Percentiles rank a stretch among this genome's conserved stretches.
Conservation (phyloP, 2,329 filamentous ascomycete species). For the Alternaria postmessia region DNA sequence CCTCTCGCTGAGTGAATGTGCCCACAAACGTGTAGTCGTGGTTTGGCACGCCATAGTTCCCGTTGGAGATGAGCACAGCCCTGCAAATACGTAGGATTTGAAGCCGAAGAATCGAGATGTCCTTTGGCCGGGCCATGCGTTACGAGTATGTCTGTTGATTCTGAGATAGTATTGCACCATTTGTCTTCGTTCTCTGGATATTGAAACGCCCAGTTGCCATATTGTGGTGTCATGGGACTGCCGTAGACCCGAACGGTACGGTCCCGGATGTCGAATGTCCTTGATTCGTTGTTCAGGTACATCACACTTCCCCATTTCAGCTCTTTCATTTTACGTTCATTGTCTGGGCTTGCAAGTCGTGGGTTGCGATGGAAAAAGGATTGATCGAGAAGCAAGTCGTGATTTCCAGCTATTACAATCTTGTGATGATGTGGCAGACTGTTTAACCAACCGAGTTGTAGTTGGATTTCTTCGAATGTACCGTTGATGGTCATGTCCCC, state of each 20-base stretch:
- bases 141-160: conserved; percentile 75
- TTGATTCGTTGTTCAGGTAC: not conserved
- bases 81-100: conserved; percentile 39
- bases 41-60: conserved; percentile 74
- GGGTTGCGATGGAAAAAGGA: conserved; percentile 27
- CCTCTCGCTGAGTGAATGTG: conserved; percentile 81
- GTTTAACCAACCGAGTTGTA: conserved; percentile 79
- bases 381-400: conserved; percentile 62
- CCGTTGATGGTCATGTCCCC: conserved; percentile 82
- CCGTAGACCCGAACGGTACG: conserved; percentile 76
- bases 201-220: conserved; percentile 80
- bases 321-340: conserved; percentile 35
- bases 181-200: conserved; percentile 67
- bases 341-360: conserved; percentile 57
- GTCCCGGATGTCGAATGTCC: conserved; percentile 59
- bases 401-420: conserved; percentile 82
- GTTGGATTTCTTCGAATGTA: conserved; percentile 73
- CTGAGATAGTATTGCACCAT: conserved; percentile 73
- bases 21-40: conserved; percentile 79
- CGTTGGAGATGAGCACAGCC: conserved; percentile 73
- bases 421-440: conserved; percentile 77
- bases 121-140: conserved; percentile 80
- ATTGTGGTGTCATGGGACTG: conserved; percentile 75
- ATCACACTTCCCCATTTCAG: conserved; percentile 56
- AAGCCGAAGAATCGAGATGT: conserved; percentile 66